These are phyloP conservation scores for Schwanniomyces polymorphus DNA, from an alignment of 805 yeast genomes.

Conservation along the genomic window DNA sequence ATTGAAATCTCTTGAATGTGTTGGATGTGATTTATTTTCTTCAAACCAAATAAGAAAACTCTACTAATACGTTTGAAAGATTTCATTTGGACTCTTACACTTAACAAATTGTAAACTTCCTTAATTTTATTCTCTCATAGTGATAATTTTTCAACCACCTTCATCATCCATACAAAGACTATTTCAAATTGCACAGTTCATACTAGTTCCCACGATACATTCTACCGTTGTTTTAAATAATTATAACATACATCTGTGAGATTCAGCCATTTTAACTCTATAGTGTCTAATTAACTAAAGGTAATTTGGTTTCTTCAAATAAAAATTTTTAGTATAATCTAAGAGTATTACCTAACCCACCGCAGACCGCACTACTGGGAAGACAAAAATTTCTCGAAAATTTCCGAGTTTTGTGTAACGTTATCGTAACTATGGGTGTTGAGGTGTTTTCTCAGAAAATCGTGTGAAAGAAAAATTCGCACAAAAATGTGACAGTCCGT, in stretches of 20 bases:
- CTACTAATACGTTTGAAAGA: neutral
- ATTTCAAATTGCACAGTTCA: neutral
- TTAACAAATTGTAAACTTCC: neutral
- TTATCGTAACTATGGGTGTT: constrained; percentile 7
- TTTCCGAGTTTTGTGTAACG: constrained; percentile 6
- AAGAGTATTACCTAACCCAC: constrained; percentile 4
- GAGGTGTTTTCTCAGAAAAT: constrained; percentile 3
- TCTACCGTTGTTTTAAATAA: neutral
- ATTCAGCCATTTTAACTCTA: constrained; percentile 77
- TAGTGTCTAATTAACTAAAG: constrained; percentile 6
- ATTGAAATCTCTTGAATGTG: neutral
- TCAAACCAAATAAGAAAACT: neutral
- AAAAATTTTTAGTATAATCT: constrained; percentile 8
- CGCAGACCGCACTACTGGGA: constrained; percentile 1
- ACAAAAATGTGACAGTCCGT: neutral
- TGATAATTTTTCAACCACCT: neutral
- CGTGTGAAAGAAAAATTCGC: neutral
- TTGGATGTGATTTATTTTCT: neutral
- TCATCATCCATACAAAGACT: neutral
- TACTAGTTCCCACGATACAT: neutral
- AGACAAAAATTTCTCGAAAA: neutral
- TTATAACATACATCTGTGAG: constrained; percentile 88
- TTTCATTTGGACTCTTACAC: neutral
- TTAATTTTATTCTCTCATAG: neutral
- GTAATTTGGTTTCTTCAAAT: constrained; percentile 3